Evolutionary conservation across 129 eudicot genomes (phyloP).

Genomic region (Smallanthus sonchifolius): DNA sequence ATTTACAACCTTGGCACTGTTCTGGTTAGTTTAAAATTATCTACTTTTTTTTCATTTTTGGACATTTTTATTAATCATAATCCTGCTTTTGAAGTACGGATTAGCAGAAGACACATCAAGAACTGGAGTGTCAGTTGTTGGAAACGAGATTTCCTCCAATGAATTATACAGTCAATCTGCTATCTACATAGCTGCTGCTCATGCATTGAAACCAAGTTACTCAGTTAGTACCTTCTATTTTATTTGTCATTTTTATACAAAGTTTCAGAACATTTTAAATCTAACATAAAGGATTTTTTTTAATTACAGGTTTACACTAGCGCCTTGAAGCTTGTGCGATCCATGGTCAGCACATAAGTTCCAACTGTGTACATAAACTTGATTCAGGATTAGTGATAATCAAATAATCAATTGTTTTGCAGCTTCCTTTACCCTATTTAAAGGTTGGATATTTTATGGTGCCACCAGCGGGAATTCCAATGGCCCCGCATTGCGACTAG

Average conservation of each 20-base stretch:
- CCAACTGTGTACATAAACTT: background rate
- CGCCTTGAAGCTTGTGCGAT: slow-evolving; percentile 87
- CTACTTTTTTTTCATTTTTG: background rate
- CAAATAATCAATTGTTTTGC: slow-evolving; percentile 15
- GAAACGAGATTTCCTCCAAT: slow-evolving; percentile 57
- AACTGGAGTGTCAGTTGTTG: slow-evolving; percentile 56
- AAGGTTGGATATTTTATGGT: slow-evolving; percentile 84
- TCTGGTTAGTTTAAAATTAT: slow-evolving; percentile 53
- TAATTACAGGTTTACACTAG: slow-evolving; percentile 76
- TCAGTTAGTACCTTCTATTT: slow-evolving; percentile 42
- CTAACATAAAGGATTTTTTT: background rate
- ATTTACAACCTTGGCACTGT: slow-evolving; percentile 92
- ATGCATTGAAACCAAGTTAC: slow-evolving; percentile 77
- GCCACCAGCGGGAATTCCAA: slow-evolving; percentile 69
- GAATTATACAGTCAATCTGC: slow-evolving; percentile 89
- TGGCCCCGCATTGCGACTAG: slow-evolving; percentile 90
- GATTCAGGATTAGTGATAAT: background rate
- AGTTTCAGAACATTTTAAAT: background rate
- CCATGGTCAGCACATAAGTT: slow-evolving; percentile 25
- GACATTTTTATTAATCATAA: background rate
- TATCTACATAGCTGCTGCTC: slow-evolving; percentile 88
- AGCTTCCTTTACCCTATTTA: slow-evolving; percentile 87
- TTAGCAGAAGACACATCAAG: slow-evolving; percentile 93
- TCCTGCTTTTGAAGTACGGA: slow-evolving; percentile 56
- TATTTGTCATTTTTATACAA: background rate